A percentile compares a stretch with the other conserved stretches of the same genome.
These are phyloP conservation scores for Paraconiothyrium brasiliense DNA, from an alignment of 2,329 filamentous ascomycete species.

Conservation along the genomic window DNA sequence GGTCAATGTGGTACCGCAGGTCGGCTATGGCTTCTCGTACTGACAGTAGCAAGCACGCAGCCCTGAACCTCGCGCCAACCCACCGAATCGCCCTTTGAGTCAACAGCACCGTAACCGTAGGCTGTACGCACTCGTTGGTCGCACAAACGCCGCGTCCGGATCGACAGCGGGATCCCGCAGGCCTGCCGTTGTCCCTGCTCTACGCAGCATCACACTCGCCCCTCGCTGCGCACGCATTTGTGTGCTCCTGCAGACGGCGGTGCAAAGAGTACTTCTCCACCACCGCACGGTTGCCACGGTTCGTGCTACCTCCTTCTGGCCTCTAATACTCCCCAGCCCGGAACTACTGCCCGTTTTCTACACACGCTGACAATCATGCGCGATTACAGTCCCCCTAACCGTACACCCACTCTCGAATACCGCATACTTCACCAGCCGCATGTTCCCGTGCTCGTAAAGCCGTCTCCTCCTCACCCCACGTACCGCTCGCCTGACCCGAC, in stretches of 20 bases:
- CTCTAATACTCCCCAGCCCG: constrained; percentile 31
- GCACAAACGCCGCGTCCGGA: constrained; percentile 31
- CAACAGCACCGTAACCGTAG: constrained; percentile 12
- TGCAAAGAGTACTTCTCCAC: constrained; percentile 38
- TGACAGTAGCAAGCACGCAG: constrained; percentile 41
- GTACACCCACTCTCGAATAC: constrained; percentile 26
- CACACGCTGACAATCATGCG: constrained; percentile 45
- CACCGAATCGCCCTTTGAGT: constrained; percentile 19
- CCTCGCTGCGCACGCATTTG: constrained; percentile 39
- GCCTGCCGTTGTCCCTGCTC: constrained; percentile 28
- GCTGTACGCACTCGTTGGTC: constrained; percentile 21
- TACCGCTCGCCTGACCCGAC: constrained; percentile 26
- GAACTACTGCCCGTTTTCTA: constrained; percentile 19
- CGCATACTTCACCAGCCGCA: constrained; percentile 32
- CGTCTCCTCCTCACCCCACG: constrained; percentile 28
- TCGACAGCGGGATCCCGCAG: constrained; percentile 34
- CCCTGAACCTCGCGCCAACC: constrained; percentile 23
- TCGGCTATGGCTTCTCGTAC: constrained; percentile 43
- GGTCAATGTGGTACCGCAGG: constrained; percentile 47
- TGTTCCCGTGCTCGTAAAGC: constrained; percentile 37
- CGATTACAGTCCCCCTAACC: constrained; percentile 36
- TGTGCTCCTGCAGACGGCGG: constrained; percentile 41
- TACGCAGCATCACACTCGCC: constrained; percentile 31
- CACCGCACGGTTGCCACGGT: constrained; percentile 38
- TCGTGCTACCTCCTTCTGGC: constrained; percentile 43